Base-by-base conservation (phyloP, 768 basidiomycete genomes). In the Boletus coccyginus region DNA sequence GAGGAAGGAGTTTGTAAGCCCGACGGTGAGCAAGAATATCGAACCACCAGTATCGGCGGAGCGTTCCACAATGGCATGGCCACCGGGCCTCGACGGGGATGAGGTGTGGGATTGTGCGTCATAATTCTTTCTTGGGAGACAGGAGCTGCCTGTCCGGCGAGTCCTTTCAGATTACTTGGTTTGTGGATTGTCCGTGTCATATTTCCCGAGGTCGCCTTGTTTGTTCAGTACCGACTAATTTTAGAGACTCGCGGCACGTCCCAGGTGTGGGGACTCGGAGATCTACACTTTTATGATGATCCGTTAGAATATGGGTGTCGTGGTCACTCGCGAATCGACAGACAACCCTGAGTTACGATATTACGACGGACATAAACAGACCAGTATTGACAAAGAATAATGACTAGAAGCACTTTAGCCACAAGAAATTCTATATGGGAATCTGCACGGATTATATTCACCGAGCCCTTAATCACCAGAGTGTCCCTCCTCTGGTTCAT, bases 41-140 rank as follows among this genome's bases (percentile, higher is more conserved):
- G 59, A 58, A 36, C 44, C 50, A 66, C 70, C 75, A 40, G 70
- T 77, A 17, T 81, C 79, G 53, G 75, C 74, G 56, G 78, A 79
- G 70, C 77, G 79, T 44, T 81, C 75, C 50, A 79, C 79, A 41
- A 74, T 53, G 19, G 39, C 50, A 39, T 70, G 70, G 72, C 55
- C 57, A 51, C 61, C 65, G 57, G 50, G 59, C 29, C 56, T 61
- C 46, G 62, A 66, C 61, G 70, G 59, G 61, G 48, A 65, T 59
- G 53, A 46, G 4, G 56, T 62, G 56, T 64, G 64, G 57, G 59
- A 64, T 50, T 42, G 29, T 44, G 35, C 32, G 38, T 50, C 46
- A 52, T 62, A n/a, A 53, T 55, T 44, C 57, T 53, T 53, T 47
- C 54, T 57, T 62, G 21, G 57, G 58, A 53, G 55, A 61, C 55